phyloP scores from a whole-genome alignment of 164 flowering plant species.

The Berberis thunbergii region DNA sequence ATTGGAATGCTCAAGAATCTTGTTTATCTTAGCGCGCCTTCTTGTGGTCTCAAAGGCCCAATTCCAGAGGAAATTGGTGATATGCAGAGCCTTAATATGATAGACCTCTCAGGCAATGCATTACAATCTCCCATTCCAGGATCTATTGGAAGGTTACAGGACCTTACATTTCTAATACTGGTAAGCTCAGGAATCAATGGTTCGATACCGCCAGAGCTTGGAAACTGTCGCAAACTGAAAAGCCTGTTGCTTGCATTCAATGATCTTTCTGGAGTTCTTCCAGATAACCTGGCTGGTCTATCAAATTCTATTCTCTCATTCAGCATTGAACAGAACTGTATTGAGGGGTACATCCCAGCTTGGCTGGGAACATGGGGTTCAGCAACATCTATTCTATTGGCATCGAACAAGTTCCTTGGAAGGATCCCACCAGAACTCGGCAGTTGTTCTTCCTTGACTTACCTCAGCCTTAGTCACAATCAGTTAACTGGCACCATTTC shows the following conservation, averaged over 20 bases:
- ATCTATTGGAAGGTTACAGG: slow-evolving; percentile 9
- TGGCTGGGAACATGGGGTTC: slow-evolving; percentile 11
- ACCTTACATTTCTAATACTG: slow-evolving; percentile 7
- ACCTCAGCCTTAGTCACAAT: slow-evolving; percentile 9
- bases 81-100: neutral
- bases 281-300: slow-evolving; percentile 3
- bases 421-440: slow-evolving; percentile 6
- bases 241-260: slow-evolving; percentile 4
- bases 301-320: slow-evolving; percentile 9
- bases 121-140: slow-evolving; percentile 8
- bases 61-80: slow-evolving; percentile 9
- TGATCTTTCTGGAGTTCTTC: slow-evolving; percentile 6
- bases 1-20: slow-evolving; percentile 7
- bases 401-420: slow-evolving; percentile 9
- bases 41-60: slow-evolving; percentile 6
- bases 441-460: slow-evolving; percentile 11
- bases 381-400: slow-evolving; percentile 10
- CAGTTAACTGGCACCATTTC: slow-evolving; percentile 9
- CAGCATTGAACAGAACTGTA: slow-evolving; percentile 4
- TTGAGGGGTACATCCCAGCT: slow-evolving; percentile 7
- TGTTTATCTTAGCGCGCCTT: slow-evolving; percentile 2
- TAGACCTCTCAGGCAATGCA: slow-evolving; percentile 8
- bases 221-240: slow-evolving; percentile 5
- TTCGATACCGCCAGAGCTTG: slow-evolving; percentile 6
- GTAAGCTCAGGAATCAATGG: slow-evolving; percentile 10